Evolutionary conservation across 495 filamentous ascomycete species (phyloP).

Genomic region (Podospora pseudopauciseta): DNA sequence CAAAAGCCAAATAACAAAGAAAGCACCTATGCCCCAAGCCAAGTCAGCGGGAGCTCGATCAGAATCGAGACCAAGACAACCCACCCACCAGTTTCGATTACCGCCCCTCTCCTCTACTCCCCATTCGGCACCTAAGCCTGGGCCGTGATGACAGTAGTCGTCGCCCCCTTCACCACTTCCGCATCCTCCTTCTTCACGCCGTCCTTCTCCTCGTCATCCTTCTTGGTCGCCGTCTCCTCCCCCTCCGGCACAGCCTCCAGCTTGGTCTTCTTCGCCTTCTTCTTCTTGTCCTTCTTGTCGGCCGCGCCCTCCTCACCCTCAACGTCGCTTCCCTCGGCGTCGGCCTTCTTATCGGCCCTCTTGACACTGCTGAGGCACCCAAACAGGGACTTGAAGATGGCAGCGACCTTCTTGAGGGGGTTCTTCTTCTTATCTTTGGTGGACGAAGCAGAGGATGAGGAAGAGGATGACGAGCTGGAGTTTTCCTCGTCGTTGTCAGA

Average conservation of each 20-base stretch:
- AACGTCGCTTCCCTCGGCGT: not conserved
- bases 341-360: not conserved
- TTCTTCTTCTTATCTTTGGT: not conserved
- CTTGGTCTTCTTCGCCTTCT: conserved; percentile 3
- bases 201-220: not conserved
- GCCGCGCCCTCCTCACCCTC: not conserved
- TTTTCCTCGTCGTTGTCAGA: not conserved
- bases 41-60: not conserved
- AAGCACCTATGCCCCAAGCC: not conserved
- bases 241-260: not conserved
- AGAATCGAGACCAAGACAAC: not conserved
- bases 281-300: conserved; percentile 2
- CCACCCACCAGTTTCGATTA: not conserved
- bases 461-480: not conserved
- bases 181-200: not conserved
- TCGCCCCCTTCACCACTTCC: not conserved
- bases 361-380: not conserved
- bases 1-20: not conserved
- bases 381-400: not conserved
- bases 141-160: not conserved
- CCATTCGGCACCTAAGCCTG: not conserved
- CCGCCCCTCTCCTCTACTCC: not conserved
- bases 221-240: not conserved
- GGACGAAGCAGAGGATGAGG: not conserved
- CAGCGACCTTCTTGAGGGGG: conserved; percentile 3